Conservation (phyloP, 768 basidiomycete species). For the Boletus barrowsii region DNA sequence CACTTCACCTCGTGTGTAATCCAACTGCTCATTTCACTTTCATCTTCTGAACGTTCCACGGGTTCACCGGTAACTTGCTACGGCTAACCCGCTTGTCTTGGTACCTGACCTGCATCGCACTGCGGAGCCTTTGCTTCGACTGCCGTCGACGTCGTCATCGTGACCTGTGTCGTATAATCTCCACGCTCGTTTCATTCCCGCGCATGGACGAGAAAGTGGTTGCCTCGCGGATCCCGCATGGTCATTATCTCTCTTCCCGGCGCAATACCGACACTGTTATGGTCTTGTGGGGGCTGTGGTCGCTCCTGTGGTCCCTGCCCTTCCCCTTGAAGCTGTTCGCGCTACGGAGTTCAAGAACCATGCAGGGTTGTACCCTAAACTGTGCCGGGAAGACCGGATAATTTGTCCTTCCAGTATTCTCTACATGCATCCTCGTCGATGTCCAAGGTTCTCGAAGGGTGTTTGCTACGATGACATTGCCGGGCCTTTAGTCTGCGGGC, state of each 20-base stretch:
- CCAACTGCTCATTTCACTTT: constrained; percentile 11
- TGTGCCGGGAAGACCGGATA: neutral
- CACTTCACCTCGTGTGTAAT: constrained; percentile 6
- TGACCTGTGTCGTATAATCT: constrained; percentile 7
- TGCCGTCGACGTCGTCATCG: constrained; percentile 24
- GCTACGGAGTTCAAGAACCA: neutral
- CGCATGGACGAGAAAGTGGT: constrained; percentile 12
- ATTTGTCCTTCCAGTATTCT: neutral
- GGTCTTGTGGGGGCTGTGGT: constrained; percentile 19
- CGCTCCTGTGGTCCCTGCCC: constrained; percentile 2
- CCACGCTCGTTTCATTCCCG: constrained; percentile 32
- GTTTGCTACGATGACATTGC: constrained; percentile 1
- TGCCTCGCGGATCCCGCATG: constrained; percentile 32
- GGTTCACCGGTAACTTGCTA: constrained; percentile 3
- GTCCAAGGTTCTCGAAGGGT: neutral
- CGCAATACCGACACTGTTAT: constrained; percentile 17
- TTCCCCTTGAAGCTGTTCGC: constrained; percentile 16
- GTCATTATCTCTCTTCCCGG: constrained; percentile 15
- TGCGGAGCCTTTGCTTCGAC: constrained; percentile 6
- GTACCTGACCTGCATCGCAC: constrained; percentile 23
- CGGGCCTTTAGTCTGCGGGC: neutral
- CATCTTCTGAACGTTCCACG: constrained; percentile 8
- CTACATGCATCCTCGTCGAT: neutral
- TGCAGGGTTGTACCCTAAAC: neutral
- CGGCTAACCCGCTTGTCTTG: constrained; percentile 12